Base-by-base conservation (phyloP, 1,284 basidiomycete genomes). In the Microbotryomycetes sp. region DNA sequence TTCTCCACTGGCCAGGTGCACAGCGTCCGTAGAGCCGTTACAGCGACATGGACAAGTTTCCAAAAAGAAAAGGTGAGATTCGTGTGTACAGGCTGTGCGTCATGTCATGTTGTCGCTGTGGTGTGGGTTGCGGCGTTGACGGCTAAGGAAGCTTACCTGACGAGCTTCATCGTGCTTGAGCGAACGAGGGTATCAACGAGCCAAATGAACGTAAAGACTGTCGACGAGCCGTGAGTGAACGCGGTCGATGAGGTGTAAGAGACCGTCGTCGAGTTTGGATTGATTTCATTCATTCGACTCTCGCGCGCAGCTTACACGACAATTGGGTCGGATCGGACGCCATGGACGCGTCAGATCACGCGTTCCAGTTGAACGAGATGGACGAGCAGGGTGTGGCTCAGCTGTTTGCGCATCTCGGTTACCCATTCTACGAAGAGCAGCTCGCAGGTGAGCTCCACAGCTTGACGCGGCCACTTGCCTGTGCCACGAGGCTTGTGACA, bases 351-450 rank as follows among this genome's bases (percentile, higher is more conserved):
- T 42, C 36, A 42, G 36, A 9, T 42, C 36, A 19, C 36, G 12
- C 15, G 5, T n/a, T 53, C 22, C 36, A 46, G 71, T 83, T 90
- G 63, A 71, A 84, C 6, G 84, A 88, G 63, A 92, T 92, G 89
- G 84, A 88, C 74, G 89, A 92, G 78, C 76, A 80, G 48, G 84
- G 86, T 58, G 91, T 94, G 3, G 84, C 89, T 63, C 76, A 77
- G 23, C 92, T 87, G 83, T 77, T 94, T 60, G 78, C 81, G 26
- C 80, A 79, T 51, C 79, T 92, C 45, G 90, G 90, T 2, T 86
- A 86, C 73, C 82, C 86, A 2, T 87, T 89, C 71, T 93, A 93
- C 74, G 86, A 89, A 74, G 76, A 78, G 15, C 72, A 74, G 50
- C 75, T 80, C 32, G 70, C 75, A 52, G 78, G 79, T 79, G 52